A percentile compares a stretch with the other conserved stretches of the same genome.
phyloP scores from a whole-genome alignment of 73 alveolate genomes.

The Paramecium primaurelia region DNA sequence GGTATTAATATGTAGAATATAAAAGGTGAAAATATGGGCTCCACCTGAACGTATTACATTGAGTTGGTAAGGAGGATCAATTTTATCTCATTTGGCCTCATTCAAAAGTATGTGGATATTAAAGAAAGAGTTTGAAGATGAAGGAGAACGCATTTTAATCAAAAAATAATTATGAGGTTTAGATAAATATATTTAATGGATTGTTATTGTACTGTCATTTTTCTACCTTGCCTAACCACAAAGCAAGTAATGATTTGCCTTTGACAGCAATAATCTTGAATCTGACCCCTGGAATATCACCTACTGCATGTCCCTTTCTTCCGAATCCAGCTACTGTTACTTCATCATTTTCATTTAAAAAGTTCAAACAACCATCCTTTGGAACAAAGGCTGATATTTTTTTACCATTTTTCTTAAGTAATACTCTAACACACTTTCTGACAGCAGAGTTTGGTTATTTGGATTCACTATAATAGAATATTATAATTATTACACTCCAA shows the following conservation, averaged over 20 bases:
- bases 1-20: slow-evolving; percentile 64
- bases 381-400: slow-evolving; percentile 77
- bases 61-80: slow-evolving; percentile 96
- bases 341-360: slow-evolving; percentile 78
- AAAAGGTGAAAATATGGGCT: slow-evolving; percentile 74
- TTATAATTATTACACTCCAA: slow-evolving; percentile 35
- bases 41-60: slow-evolving; percentile 82
- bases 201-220: slow-evolving; percentile 52
- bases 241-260: slow-evolving; percentile 75
- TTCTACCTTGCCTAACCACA: slow-evolving; percentile 76
- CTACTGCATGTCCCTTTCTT: slow-evolving; percentile 85
- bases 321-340: slow-evolving; percentile 82
- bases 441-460: slow-evolving; percentile 84
- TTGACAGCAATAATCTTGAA: slow-evolving; percentile 75
- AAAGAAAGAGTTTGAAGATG: slow-evolving; percentile 58
- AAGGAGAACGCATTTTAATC: slow-evolving; percentile 58
- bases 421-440: slow-evolving; percentile 85
- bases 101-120: slow-evolving; percentile 91
- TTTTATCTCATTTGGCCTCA: slow-evolving; percentile 81
- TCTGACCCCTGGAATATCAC: slow-evolving; percentile 83
- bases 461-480: slow-evolving; percentile 60
- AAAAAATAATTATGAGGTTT: slow-evolving; percentile 51
- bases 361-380: slow-evolving; percentile 79
- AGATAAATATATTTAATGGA: not conserved
- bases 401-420: slow-evolving; percentile 73